Conservation (phyloP, 2,329 filamentous ascomycete genomes). For the Trichophaea hybrida region DNA sequence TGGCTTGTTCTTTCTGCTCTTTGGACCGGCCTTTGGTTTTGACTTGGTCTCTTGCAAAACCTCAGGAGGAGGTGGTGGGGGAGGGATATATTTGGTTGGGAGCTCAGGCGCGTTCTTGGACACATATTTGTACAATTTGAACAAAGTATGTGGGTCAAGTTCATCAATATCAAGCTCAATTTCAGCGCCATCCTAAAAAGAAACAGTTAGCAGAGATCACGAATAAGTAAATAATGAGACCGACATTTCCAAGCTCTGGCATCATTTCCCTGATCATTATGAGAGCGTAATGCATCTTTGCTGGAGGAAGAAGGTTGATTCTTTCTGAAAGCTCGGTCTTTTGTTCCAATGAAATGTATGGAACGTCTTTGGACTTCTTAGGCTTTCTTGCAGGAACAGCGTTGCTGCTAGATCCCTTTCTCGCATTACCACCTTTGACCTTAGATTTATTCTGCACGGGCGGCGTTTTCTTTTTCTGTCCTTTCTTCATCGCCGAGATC, state of each 20-base stretch:
- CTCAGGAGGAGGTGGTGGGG: constrained; percentile 31
- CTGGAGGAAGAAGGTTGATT: constrained; percentile 64
- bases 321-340: constrained; percentile 84
- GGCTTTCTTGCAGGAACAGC: constrained; percentile 27
- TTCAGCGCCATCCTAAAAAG: constrained; percentile 37
- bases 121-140: constrained; percentile 43
- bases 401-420: constrained; percentile 34
- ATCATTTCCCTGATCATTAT: constrained; percentile 79
- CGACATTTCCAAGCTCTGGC: constrained; percentile 49
- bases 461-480: constrained; percentile 43
- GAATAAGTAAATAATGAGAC: constrained; percentile 16
- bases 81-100: constrained; percentile 37
- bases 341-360: constrained; percentile 55
- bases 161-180: constrained; percentile 47
- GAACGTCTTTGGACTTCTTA: constrained; percentile 29
- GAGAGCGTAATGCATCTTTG: constrained; percentile 66
- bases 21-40: constrained; percentile 30
- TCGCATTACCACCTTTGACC: constrained; percentile 28
- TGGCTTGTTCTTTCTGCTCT: constrained; percentile 63
- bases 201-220: neutral
- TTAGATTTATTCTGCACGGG: constrained; percentile 33
- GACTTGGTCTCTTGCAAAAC: constrained; percentile 16
- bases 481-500: constrained; percentile 37
- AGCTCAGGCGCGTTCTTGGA: constrained; percentile 32
- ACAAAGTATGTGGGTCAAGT: constrained; percentile 40